phyloP scores from a whole-genome alignment of 2,329 filamentous ascomycete genomes.

The Neopestalotiopsis clavispora region DNA sequence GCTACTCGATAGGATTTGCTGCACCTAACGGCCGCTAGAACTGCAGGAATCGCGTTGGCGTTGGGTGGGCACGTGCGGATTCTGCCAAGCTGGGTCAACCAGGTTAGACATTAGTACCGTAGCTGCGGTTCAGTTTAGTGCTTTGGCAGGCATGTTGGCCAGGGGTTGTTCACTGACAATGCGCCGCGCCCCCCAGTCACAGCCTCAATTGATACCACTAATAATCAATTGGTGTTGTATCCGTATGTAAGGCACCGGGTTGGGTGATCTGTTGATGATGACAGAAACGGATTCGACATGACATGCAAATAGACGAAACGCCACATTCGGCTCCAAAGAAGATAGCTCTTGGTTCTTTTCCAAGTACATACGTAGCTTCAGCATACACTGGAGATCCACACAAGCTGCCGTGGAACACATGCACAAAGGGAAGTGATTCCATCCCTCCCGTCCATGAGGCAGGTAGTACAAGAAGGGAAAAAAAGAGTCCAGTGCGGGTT shows the following conservation, averaged over 20 bases:
- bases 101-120: neutral
- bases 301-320: no score
- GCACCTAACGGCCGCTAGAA: conserved; percentile 9
- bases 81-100: neutral
- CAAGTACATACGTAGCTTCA: neutral
- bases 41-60: neutral
- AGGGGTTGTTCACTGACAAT: neutral
- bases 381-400: neutral
- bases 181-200: neutral
- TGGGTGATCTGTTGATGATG: no score
- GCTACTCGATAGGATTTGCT: neutral
- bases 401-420: neutral
- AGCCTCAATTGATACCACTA: no score
- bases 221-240: no score
- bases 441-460: neutral
- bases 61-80: neutral
- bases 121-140: neutral
- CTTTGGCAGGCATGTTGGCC: neutral
- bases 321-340: no score
- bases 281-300: no score
- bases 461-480: neutral
- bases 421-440: neutral
- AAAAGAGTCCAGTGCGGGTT: neutral
- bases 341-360: neutral
- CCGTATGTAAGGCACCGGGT: no score